A percentile compares a stretch with the other conserved stretches of the same genome.
These are phyloP conservation scores for Colletotrichum godetiae DNA, from an alignment of 2,329 filamentous ascomycete genomes.

Conservation along the genomic window DNA sequence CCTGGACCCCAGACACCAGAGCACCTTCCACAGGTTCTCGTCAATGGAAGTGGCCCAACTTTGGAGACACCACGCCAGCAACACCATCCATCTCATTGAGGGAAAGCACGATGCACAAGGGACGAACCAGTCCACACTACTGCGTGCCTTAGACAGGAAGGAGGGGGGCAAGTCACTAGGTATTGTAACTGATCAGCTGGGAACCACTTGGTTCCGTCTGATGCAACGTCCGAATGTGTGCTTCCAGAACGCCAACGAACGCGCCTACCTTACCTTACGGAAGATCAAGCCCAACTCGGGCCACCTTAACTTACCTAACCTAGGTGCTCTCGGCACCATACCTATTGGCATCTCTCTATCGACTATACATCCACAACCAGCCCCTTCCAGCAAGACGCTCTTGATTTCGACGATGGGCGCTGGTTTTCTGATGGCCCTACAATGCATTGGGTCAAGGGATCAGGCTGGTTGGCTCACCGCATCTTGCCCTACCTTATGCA, in stretches of 20 bases:
- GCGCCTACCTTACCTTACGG: not conserved
- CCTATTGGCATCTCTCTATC: not conserved
- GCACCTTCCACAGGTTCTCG: too few relatives aligned
- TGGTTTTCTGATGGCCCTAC: not conserved
- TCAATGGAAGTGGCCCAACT: not conserved
- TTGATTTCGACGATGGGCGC: not conserved
- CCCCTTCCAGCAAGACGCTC: not conserved
- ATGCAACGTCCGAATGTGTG: conserved; percentile 5
- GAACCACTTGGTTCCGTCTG: not conserved
- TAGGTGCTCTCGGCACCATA: too few relatives aligned
- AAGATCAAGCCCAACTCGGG: not conserved
- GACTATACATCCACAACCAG: not conserved
- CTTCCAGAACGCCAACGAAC: not conserved
- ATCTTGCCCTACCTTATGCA: conserved; percentile 11
- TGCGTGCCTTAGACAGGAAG: not conserved
- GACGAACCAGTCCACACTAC: not conserved
- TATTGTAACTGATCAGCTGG: not conserved
- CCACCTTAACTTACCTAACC: not conserved
- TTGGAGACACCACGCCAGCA: not conserved
- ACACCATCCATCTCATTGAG: not conserved
- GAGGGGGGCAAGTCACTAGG: not conserved
- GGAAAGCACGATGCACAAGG: not conserved
- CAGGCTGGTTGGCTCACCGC: conserved; percentile 16
- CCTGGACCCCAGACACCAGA: too few relatives aligned
- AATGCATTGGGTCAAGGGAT: not conserved